A percentile compares a stretch with the other conserved stretches of the same genome.
These are phyloP conservation scores for Fraxinus velutina DNA, from an alignment of 305 asterid species.

Conservation along the genomic window DNA sequence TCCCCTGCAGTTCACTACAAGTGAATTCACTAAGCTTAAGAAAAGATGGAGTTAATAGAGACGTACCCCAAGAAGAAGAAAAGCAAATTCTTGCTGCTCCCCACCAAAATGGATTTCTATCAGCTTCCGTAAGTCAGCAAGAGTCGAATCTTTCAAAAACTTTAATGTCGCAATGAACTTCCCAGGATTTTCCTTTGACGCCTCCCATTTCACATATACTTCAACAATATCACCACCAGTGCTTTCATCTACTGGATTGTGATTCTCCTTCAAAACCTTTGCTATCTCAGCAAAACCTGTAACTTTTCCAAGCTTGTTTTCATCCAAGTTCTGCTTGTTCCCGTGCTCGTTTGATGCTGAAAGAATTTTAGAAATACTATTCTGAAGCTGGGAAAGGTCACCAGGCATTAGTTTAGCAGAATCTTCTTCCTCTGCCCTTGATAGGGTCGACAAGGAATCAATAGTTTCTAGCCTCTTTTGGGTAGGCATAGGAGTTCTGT, in stretches of 20 bases:
- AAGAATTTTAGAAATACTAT: constrained; percentile 22
- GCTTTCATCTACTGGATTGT: constrained; percentile 29
- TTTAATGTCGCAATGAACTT: constrained; percentile 54
- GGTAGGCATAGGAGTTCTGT: constrained; percentile 29
- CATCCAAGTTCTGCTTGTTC: constrained; percentile 21
- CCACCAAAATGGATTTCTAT: constrained; percentile 64
- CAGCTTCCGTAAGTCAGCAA: constrained; percentile 75
- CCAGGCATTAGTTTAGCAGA: background rate
- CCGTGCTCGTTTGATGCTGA: background rate
- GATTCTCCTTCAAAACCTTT: constrained; percentile 40
- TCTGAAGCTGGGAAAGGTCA: constrained; percentile 21
- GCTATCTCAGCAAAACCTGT: constrained; percentile 22
- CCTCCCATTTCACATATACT: constrained; percentile 75
- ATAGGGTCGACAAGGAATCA: constrained; percentile 3
- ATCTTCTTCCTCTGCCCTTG: constrained; percentile 19
- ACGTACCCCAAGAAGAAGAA: constrained; percentile 66
- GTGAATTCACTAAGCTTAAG: background rate
- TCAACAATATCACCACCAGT: constrained; percentile 21
- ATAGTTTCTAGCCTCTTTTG: constrained; percentile 17
- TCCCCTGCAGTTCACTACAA: background rate
- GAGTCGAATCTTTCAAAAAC: constrained; percentile 57
- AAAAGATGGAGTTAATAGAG: background rate
- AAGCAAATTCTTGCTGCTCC: constrained; percentile 57
- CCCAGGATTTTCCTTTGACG: constrained; percentile 72
- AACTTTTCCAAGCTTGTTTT: constrained; percentile 7